Evolutionary conservation across 2,329 filamentous ascomycete species (phyloP).

Genomic region (Diaporthe humulicola): DNA sequence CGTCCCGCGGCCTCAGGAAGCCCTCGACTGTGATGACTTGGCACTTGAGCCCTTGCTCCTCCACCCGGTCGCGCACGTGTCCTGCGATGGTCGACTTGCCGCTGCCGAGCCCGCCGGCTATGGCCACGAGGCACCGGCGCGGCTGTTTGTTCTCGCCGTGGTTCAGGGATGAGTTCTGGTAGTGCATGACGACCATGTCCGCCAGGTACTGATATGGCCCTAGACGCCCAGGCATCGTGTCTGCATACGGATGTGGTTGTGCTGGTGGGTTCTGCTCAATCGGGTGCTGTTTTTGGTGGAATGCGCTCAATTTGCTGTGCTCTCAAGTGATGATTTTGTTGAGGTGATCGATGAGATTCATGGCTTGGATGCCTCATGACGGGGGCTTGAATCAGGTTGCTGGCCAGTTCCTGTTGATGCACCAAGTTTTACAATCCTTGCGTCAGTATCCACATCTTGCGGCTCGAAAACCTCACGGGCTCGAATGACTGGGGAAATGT

Average conservation of each 20-base stretch:
- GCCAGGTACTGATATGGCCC: constrained; percentile 17
- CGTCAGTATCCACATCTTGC: constrained; percentile 27
- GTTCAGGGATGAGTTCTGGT: constrained; percentile 15
- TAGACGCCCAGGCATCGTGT: not conserved
- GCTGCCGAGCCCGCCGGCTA: constrained; percentile 20
- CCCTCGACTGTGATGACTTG: constrained; percentile 10
- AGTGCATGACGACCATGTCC: constrained; percentile 23
- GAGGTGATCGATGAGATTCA: not conserved
- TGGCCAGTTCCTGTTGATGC: not conserved
- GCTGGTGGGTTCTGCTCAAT: not conserved
- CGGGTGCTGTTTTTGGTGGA: not conserved
- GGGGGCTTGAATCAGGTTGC: not conserved
- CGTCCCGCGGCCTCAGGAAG: not conserved
- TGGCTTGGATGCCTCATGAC: not conserved
- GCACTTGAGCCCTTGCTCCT: constrained; percentile 15
- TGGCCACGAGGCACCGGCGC: constrained; percentile 11
- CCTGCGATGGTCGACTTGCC: constrained; percentile 19
- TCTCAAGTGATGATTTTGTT: not conserved
- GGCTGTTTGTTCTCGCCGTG: not conserved
- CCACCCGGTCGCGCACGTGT: constrained; percentile 11
- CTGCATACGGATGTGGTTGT: not conserved
- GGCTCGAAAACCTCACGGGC: constrained; percentile 8
- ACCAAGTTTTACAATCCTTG: constrained; percentile 32
- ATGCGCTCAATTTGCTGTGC: not conserved
- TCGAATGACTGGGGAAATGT: constrained; percentile 11